Evolutionary conservation across 345 rosid genomes (phyloP), one percentile per base, ranked within the genome.

Genomic region (Rhizophora apiculata): DNA sequence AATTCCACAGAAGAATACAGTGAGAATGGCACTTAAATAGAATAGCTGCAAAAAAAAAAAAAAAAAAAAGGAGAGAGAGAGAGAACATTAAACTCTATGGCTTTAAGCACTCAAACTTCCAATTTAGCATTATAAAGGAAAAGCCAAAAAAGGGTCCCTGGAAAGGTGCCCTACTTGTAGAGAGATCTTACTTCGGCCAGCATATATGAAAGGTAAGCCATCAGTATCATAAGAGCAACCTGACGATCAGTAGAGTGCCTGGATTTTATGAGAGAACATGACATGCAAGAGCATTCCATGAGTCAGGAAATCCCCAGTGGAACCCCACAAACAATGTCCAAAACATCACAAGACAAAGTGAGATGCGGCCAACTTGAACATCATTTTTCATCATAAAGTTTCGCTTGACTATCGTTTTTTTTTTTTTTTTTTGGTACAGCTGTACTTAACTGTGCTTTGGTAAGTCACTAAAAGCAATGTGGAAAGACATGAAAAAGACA

Each of bases 171-270:
- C 68, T 48, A 20, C 52, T 48, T 68, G 63, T 70, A 31, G 54
- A 48, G 16, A 60, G 70, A 75, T 70, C 78, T 76, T 87, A 92
- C 97, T 80, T 94, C 96, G 27, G 97, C 95, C 66, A 88, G 70
- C 90, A 94, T 88, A 72, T 92, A 94, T 8, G 99, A 94, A 72
- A 94, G 79, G 78, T 92, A 94, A 70, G 99, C 99, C 90, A 92
- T 82, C 70, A 92, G 83, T 55, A 94, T 94, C 97, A 94, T 94
- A 34, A 94, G 87, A 73, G 97, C 97, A 86, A 94, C 88, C 78
- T 94, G 96, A 26, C 97, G 97, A 74, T 94, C 89, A 3, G 96
- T 94, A 18, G 97, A 89, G 78, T 94, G 97, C 83, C 88, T 91
- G 85, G 55, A 66, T 58, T 52, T 79, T 76, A 68, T 37, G 63